Conservation (phyloP, 495 filamentous ascomycete species). For the Annulohypoxylon maeteangense region DNA sequence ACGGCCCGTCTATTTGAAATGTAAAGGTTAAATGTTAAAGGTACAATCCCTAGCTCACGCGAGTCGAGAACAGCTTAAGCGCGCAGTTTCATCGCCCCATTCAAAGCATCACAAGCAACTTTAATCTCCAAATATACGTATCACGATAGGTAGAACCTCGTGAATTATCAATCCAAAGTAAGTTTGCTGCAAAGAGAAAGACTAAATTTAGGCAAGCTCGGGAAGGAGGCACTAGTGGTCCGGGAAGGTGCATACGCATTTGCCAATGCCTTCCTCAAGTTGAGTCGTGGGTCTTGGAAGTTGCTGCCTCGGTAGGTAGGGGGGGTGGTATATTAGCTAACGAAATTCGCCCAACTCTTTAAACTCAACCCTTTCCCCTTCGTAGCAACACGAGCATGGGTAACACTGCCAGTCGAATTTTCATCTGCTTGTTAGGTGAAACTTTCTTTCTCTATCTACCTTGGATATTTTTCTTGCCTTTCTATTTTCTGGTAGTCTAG, state of each 20-base stretch:
- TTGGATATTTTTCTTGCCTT: constrained; percentile 9
- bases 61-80: constrained; percentile 1
- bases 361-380: constrained; percentile 9
- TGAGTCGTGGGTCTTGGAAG: constrained; percentile 12
- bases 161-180: constrained; percentile 13
- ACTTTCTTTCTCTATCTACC: constrained; percentile 32
- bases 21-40: constrained; percentile 4
- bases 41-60: background rate
- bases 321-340: constrained; percentile 7
- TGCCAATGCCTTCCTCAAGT: background rate
- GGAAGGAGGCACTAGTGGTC: background rate
- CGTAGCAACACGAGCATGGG: constrained; percentile 14
- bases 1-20: background rate
- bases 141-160: background rate
- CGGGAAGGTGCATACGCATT: background rate
- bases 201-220: constrained; percentile 18
- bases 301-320: background rate
- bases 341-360: constrained; percentile 3
- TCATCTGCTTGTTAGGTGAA: constrained; percentile 27
- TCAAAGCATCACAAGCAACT: constrained; percentile 15
- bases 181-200: constrained; percentile 9
- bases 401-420: constrained; percentile 7
- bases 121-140: constrained; percentile 9
- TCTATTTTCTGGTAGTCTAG: background rate
- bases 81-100: constrained; percentile 5